These are phyloP conservation scores for Aspergillus saccharolyticus DNA, from an alignment of 495 filamentous ascomycete species.

Conservation along the genomic window DNA sequence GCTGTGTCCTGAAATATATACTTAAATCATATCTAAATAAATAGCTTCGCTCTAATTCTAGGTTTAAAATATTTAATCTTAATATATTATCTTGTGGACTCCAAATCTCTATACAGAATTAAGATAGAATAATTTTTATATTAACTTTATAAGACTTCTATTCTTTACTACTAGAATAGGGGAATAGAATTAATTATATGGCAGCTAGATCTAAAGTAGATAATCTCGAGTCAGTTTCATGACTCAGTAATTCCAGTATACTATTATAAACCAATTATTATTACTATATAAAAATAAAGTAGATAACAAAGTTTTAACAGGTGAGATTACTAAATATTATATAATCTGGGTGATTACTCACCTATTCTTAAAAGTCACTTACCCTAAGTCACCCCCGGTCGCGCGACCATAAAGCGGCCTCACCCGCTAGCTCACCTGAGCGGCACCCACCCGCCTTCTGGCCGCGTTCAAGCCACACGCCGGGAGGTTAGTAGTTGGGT, in stretches of 20 bases:
- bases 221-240: neutral
- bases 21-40: neutral
- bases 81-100: neutral
- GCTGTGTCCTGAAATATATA: neutral
- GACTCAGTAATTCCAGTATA: neutral
- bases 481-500: neutral
- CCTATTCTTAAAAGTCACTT: neutral
- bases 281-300: neutral
- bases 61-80: neutral
- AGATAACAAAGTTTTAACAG: neutral
- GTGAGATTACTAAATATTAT: neutral
- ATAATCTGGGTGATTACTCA: neutral
- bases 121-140: neutral
- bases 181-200: neutral
- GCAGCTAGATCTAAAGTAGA: neutral
- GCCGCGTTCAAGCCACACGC: neutral
- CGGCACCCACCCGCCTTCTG: constrained; percentile 2
- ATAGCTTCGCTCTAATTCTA: neutral
- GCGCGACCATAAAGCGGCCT: constrained; percentile 1
- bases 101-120: neutral
- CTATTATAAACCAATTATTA: neutral
- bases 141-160: neutral
- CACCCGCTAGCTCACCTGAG: constrained; percentile 1
- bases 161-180: neutral
- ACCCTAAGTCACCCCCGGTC: neutral